phyloP scores from a whole-genome alignment of 2,329 filamentous ascomycete species.

The Rutstroemia sp. region DNA sequence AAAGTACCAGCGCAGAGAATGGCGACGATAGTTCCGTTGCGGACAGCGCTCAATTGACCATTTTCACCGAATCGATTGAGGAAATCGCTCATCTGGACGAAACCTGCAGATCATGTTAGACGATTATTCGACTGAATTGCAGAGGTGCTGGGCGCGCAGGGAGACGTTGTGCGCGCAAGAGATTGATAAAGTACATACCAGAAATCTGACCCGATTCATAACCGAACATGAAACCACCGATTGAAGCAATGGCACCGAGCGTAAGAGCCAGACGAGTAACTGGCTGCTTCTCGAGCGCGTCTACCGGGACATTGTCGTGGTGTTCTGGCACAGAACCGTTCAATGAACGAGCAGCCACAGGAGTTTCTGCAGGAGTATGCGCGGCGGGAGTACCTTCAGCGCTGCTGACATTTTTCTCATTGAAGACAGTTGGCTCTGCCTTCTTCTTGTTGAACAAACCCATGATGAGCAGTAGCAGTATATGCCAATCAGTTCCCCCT shows the following conservation, averaged over 20 bases:
- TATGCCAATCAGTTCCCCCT: background rate
- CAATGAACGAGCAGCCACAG: slow-evolving; percentile 5
- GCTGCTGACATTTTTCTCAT: slow-evolving; percentile 10
- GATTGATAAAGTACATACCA: slow-evolving; percentile 32
- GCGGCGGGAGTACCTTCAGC: slow-evolving; percentile 9
- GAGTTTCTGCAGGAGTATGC: slow-evolving; percentile 10
- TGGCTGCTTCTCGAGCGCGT: slow-evolving; percentile 6
- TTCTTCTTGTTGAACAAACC: slow-evolving; percentile 13
- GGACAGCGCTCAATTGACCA: slow-evolving; percentile 44
- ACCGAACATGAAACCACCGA: slow-evolving; percentile 52
- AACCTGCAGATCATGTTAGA: slow-evolving; percentile 42
- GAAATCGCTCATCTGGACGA: slow-evolving; percentile 53
- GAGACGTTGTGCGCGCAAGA: background rate
- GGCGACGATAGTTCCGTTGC: slow-evolving; percentile 56
- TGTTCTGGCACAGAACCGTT: background rate
- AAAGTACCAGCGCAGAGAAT: slow-evolving; percentile 54
- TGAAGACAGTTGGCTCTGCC: slow-evolving; percentile 1
- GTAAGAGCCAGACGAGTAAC: slow-evolving; percentile 37
- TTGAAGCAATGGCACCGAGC: slow-evolving; percentile 44
- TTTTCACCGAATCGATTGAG: slow-evolving; percentile 43
- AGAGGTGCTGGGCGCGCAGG: background rate
- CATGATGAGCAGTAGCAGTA: slow-evolving; percentile 3
- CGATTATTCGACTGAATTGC: background rate
- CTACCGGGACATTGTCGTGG: slow-evolving; percentile 1
- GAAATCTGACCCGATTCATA: slow-evolving; percentile 34